Evolutionary conservation across 75 land plant species (phyloP).

Genomic region (Cunninghamia lanceolata): DNA sequence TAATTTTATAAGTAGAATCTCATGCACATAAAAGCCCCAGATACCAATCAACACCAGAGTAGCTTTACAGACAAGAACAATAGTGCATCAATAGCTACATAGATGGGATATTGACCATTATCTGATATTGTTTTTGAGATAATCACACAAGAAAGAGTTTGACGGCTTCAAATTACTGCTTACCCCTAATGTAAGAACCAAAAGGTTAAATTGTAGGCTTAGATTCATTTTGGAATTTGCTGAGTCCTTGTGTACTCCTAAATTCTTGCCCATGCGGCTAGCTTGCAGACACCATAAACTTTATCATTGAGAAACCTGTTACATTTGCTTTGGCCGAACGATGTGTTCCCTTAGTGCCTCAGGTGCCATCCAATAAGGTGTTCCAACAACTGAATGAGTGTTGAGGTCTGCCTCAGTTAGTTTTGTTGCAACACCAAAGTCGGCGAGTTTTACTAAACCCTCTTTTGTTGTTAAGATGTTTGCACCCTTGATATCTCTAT

Average conservation of each 20-base stretch:
- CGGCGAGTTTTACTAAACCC: no score
- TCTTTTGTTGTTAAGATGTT: slow-evolving; percentile 97
- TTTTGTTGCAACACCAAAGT: no score
- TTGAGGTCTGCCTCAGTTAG: no score
- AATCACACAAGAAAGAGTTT: not conserved
- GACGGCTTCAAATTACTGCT: not conserved
- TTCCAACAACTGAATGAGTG: no score
- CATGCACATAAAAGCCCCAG: not conserved
- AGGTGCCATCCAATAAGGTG: no score
- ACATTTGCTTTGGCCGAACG: no score
- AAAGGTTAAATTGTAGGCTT: not conserved
- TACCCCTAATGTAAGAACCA: not conserved
- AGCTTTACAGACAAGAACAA: not conserved
- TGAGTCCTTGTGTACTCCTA: no score
- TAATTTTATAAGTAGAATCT: not conserved
- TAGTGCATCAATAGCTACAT: not conserved
- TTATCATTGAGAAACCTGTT: no score
- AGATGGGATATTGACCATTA: not conserved
- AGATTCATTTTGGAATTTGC: not conserved
- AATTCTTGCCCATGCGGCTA: no score
- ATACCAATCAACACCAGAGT: not conserved
- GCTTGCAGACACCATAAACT: no score
- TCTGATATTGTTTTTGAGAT: not conserved
- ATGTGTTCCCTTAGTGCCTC: no score
- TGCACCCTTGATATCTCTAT: slow-evolving; percentile 98